Percentiles rank a stretch among this genome's conserved stretches.
These are phyloP conservation scores for Amphicarpaea edgeworthii DNA, from an alignment of 306 rosid genomes.

Conservation along the genomic window DNA sequence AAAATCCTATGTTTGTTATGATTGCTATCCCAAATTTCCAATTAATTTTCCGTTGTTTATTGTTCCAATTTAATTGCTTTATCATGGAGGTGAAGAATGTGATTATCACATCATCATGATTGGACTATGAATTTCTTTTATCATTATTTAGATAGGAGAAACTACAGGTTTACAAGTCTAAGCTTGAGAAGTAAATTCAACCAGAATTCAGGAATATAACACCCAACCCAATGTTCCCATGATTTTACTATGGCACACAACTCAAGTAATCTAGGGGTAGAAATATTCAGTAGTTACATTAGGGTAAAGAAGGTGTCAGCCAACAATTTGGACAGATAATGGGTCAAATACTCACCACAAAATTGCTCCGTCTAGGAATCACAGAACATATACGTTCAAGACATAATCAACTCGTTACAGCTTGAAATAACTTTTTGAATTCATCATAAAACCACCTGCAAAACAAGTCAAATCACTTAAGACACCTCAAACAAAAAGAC, in stretches of 20 bases:
- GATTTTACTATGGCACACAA: not conserved
- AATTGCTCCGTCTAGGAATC: conserved; percentile 43
- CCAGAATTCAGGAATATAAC: not conserved
- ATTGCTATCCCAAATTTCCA: not conserved
- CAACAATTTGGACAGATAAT: conserved; percentile 6
- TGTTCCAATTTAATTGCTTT: not conserved
- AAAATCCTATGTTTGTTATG: not conserved
- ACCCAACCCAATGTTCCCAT: conserved; percentile 1
- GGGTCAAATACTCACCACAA: conserved; percentile 48
- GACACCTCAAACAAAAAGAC: not conserved
- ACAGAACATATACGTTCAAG: conserved; percentile 22
- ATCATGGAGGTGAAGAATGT: not conserved
- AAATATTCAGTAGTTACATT: conserved; percentile 25
- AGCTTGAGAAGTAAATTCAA: conserved; percentile 6
- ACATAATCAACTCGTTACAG: conserved; percentile 59
- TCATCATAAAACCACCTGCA: conserved; percentile 86
- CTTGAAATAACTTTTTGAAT: conserved; percentile 71
- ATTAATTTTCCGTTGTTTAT: not conserved
- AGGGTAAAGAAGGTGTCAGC: not conserved
- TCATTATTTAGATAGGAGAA: not conserved
- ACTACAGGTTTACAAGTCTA: not conserved
- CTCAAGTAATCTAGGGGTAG: not conserved
- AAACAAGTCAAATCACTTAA: conserved; percentile 34
- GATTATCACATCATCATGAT: not conserved
- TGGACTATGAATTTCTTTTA: conserved; percentile 5